Evolutionary conservation across 352 stramenopile genomes (phyloP).

Genomic region (Pilasporangium apinafurcum): DNA sequence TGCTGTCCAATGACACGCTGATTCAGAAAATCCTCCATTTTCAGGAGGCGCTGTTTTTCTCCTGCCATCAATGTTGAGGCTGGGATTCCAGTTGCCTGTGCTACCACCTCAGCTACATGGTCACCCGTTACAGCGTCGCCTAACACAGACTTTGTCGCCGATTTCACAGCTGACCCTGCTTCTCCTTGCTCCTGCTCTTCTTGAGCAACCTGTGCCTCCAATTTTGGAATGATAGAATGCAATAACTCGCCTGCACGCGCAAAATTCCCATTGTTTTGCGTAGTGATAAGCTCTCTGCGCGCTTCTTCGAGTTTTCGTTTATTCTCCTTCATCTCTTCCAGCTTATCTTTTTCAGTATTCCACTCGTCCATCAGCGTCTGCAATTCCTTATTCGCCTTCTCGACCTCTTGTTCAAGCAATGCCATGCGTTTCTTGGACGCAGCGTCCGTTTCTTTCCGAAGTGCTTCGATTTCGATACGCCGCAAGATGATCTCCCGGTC

Average conservation of each 20-base stretch:
- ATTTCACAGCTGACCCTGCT: no score
- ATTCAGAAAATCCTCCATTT: constrained; percentile 91
- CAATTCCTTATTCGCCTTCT: constrained; percentile 50
- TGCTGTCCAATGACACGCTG: constrained; percentile 90
- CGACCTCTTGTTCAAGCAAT: constrained; percentile 56
- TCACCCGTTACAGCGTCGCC: constrained; percentile 90
- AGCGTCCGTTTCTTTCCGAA: constrained; percentile 70
- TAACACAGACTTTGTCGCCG: constrained; percentile 55
- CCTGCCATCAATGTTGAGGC: constrained; percentile 90
- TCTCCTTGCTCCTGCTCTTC: no score
- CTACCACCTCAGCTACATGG: constrained; percentile 90
- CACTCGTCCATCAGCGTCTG: constrained; percentile 63
- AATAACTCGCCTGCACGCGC: constrained; percentile 71
- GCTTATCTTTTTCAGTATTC: constrained; percentile 62
- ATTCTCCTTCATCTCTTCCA: constrained; percentile 68
- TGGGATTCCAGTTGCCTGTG: constrained; percentile 93
- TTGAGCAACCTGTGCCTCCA: constrained; percentile 63
- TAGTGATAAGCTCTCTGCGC: constrained; percentile 55
- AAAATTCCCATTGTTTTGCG: constrained; percentile 76
- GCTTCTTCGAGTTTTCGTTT: constrained; percentile 79
- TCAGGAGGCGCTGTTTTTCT: constrained; percentile 94
- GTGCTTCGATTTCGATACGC: constrained; percentile 79
- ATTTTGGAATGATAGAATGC: constrained; percentile 74
- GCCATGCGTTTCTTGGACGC: constrained; percentile 46
- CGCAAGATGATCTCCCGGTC: constrained; percentile 71